Percentiles rank a stretch among this genome's conserved stretches.
These are phyloP conservation scores for Boletales sp. DNA, from an alignment of 768 basidiomycete species.

Conservation along the genomic window DNA sequence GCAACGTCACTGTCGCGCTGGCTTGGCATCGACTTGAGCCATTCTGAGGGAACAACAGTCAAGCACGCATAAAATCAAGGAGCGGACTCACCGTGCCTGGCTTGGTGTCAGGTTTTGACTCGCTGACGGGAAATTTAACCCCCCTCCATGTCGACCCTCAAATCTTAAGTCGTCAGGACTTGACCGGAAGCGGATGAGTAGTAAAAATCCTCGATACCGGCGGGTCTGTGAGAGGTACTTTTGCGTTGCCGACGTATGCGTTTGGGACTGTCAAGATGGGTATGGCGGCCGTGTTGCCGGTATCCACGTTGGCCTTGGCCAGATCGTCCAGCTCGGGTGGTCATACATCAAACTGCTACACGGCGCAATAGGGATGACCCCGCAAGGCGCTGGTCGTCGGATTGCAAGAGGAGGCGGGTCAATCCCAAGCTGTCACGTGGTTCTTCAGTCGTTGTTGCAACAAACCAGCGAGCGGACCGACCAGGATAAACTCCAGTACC, in stretches of 20 bases:
- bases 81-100: no score
- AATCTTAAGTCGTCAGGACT: no score
- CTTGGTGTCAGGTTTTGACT: no score
- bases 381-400: slow-evolving; percentile 46
- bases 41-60: no score
- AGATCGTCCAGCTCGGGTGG: neutral
- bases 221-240: slow-evolving; percentile 8
- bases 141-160: no score
- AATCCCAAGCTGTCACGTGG: slow-evolving; percentile 15
- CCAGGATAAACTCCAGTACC: slow-evolving; percentile 22
- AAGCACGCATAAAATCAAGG: no score
- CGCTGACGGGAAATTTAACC: no score
- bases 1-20: no score
- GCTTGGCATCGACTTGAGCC: no score
- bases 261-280: fast-evolving
- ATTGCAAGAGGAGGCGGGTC: slow-evolving; percentile 44
- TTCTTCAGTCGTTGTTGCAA: neutral
- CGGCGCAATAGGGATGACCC: slow-evolving; percentile 58
- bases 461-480: neutral
- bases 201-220: slow-evolving; percentile 10
- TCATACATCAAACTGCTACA: slow-evolving; percentile 1
- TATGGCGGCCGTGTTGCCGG: neutral
- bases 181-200: slow-evolving; percentile 8
- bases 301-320: neutral
- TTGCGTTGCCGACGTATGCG: slow-evolving; percentile 12